Evolutionary conservation across 768 basidiomycete species (phyloP), one percentile per base, ranked within the genome.

Genomic region (Tylopilus rubrobrunneus): DNA sequence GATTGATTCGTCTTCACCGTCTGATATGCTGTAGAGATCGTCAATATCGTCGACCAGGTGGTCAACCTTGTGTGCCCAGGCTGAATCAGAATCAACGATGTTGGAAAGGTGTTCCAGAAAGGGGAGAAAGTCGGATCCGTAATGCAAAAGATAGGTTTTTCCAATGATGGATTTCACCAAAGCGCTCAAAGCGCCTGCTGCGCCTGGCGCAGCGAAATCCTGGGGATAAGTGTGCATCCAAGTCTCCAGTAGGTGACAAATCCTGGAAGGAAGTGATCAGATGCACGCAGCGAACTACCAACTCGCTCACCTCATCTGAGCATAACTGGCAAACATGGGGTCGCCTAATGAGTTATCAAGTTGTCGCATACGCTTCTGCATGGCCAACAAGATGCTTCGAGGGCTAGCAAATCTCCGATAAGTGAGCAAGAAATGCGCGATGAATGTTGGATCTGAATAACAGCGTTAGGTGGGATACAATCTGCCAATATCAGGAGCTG

Each of bases 311-410:
- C 86, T 83, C 89, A 92, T 90, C 67, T 93, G 91, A 7, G 88
- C 89, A 69, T 86, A 92, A 61, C 85, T 87, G 8, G 89, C 88
- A 70, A 92, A 87, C 82, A 92, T 86, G 1, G 87, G 86, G 72
- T 93, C 89, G 7, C 83, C 82, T 12, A 80, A 78, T 17, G 85
- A 81, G 50, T 80, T 80, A 62, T 87, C 86, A 14, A 93, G 73
- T 58, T 86, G 82, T 33, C 87, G 82, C 80, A 92, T 86, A 45
- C 89, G 84, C 64, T 90, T 88, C 69, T 92, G 88, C 86, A 94
- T 90, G 6, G 89, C 86, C 43, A 92, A 75, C n/a, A 94, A 74
- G 17, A 94, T 73, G 53, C 79, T 85, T 40, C 91, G 82, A 8
- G 91, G 90, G 33, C 79, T 86, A 37, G 89, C 80, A 66, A 93